Base-by-base conservation (phyloP, 2,329 filamentous ascomycete species). In the Cladosporium colombiae region DNA sequence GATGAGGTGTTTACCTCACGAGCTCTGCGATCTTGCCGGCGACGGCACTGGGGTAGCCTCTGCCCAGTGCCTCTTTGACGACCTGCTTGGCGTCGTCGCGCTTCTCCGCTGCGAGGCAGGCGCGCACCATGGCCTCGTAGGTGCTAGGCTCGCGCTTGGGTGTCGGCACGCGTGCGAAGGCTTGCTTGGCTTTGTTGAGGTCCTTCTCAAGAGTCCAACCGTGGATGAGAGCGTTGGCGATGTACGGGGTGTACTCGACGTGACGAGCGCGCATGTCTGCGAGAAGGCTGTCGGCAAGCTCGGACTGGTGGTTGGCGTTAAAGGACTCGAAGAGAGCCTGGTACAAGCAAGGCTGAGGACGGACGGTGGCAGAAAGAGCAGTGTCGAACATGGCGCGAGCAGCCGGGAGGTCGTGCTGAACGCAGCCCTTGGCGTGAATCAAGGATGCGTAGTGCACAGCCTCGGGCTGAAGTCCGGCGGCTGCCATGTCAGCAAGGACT, bases 41-140 rank as follows among this genome's bases (percentile, higher is more conserved):
- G 16, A 99, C 95, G 5, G 95, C 94, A 68, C 88, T 87, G 56
- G 95, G 95, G 75, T 98, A 99, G 46, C 93, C 93, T 65, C 95
- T 87, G 56, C 88, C 89, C 40, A 97, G 84, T 86, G 97, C 97
- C 83, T 99, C 95, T 64, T 90, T 86, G 27, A 97, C 93, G 16
- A 97, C 90, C 13, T 75, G 80, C 80, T 92, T 88, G 46, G 95
- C 95, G 66, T 86, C 84, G 58, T 88, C 85, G 37, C 91, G 89
- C 76, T 96, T 88, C 75, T 96, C 92, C 3, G 90, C 90, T 13
- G 92, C 88, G 64, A 99, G 86, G 80, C 90, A 97, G 0, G 95
- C 95, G 55, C 95, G 87, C 5, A 93, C 97, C 95, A 99, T 99
- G 49, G 94, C 93, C 81, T 99, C 95, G 78, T 99, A 99, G 5